These are phyloP conservation scores for Astrocystis sublimbata DNA, from an alignment of 495 filamentous ascomycete genomes.

Conservation along the genomic window DNA sequence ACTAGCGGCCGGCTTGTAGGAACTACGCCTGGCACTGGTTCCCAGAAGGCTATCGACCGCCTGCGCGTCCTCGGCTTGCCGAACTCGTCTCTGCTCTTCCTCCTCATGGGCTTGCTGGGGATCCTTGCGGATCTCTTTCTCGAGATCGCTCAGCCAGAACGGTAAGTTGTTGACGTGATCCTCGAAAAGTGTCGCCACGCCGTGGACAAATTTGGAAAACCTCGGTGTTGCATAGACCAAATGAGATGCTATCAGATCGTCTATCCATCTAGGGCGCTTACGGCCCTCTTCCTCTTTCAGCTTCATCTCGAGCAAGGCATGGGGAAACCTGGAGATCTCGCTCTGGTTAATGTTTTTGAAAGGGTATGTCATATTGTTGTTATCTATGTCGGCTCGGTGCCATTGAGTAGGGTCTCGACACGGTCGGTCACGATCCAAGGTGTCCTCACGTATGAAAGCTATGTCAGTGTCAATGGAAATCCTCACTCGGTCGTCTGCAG, in stretches of 20 bases:
- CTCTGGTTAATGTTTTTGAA: conserved; percentile 83
- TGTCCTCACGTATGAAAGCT: conserved; percentile 90
- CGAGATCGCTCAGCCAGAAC: conserved; percentile 90
- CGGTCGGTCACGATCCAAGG: conserved; percentile 76
- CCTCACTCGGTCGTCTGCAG: conserved; percentile 84
- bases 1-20: conserved; percentile 58
- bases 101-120: conserved; percentile 88
- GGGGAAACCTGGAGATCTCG: conserved; percentile 90
- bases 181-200: conserved; percentile 86
- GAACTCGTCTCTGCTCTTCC: conserved; percentile 78
- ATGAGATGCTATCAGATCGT: conserved; percentile 88
- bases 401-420: conserved; percentile 85
- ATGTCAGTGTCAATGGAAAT: conserved; percentile 92
- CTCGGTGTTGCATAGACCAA: conserved; percentile 84
- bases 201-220: conserved; percentile 97
- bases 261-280: conserved; percentile 80
- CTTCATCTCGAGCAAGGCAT: conserved; percentile 91
- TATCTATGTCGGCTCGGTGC: conserved; percentile 91
- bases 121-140: conserved; percentile 89
- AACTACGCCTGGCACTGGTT: conserved; percentile 38
- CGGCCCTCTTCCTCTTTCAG: conserved; percentile 65
- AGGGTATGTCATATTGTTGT: conserved; percentile 76
- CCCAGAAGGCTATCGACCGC: conserved; percentile 83
- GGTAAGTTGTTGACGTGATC: conserved; percentile 94
- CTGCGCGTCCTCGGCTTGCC: conserved; percentile 79